phyloP scores from a whole-genome alignment of 495 filamentous ascomycete species.

The Aspergillus cavernicola region DNA sequence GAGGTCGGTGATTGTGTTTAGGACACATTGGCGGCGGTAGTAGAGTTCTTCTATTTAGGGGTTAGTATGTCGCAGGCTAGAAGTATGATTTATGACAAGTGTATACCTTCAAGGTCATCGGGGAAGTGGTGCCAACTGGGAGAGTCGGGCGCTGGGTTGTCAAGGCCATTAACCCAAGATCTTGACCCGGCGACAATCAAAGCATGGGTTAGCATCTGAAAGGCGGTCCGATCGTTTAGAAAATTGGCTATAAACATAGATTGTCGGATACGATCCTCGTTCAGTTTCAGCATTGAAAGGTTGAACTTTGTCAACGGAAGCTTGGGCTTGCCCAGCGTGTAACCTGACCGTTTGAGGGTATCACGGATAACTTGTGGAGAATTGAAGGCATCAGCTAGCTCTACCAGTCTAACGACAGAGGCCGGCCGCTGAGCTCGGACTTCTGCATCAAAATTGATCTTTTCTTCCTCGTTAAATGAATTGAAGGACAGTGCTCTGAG shows the following conservation, averaged over 20 bases:
- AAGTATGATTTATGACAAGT: conserved; percentile 6
- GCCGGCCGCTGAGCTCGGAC: conserved; percentile 28
- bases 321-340: conserved; percentile 30
- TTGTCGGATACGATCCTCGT: conserved; percentile 42
- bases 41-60: conserved; percentile 61
- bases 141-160: conserved; percentile 22
- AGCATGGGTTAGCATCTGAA: conserved; percentile 39
- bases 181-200: conserved; percentile 65
- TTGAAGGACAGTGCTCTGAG: conserved; percentile 32
- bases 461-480: conserved; percentile 21
- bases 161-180: conserved; percentile 50
- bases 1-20: conserved; percentile 73
- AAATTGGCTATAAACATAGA: conserved; percentile 33
- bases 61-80: not conserved
- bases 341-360: conserved; percentile 18
- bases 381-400: conserved; percentile 38
- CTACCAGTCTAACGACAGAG: conserved; percentile 30
- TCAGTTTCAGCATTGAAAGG: conserved; percentile 26
- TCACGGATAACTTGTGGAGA: conserved; percentile 25
- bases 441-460: conserved; percentile 20
- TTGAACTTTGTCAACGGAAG: conserved; percentile 23
- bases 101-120: conserved; percentile 63
- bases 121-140: conserved; percentile 73
- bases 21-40: conserved; percentile 62
- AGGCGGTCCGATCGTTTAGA: conserved; percentile 22